These are phyloP conservation scores for Mucor ambiguus DNA, from an alignment of 371 early-diverging fungal genomes.

Conservation along the genomic window DNA sequence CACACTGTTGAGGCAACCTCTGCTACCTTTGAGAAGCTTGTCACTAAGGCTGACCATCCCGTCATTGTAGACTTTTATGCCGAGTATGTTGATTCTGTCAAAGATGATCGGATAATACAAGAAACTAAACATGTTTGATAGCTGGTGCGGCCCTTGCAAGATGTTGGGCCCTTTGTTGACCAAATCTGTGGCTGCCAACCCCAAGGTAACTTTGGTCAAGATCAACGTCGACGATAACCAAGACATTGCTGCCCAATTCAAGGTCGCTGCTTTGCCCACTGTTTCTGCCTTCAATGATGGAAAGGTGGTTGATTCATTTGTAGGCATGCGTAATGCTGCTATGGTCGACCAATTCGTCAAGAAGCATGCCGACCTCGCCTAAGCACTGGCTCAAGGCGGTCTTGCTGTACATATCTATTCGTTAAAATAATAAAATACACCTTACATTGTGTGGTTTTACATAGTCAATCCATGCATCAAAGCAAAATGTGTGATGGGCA, in stretches of 20 bases:
- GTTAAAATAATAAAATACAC: not conserved
- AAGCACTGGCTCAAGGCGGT: too few species aligned
- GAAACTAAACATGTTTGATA: slow-evolving; percentile 17
- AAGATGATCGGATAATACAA: too few species aligned
- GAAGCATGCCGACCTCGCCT: slow-evolving; percentile 38
- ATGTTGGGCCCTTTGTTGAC: slow-evolving; percentile 70
- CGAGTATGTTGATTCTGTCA: slow-evolving; percentile 43
- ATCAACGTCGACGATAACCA: slow-evolving; percentile 68
- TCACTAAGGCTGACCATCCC: slow-evolving; percentile 59
- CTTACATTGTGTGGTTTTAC: not conserved
- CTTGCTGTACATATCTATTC: not conserved
- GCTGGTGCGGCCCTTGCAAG: slow-evolving; percentile 87
- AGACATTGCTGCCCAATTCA: slow-evolving; percentile 62
- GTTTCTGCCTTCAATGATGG: slow-evolving; percentile 72
- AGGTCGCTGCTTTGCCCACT: slow-evolving; percentile 76
- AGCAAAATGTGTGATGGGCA: too few species aligned
- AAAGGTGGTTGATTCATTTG: slow-evolving; percentile 62
- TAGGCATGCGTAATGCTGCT: slow-evolving; percentile 60
- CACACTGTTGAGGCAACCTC: slow-evolving; percentile 53
- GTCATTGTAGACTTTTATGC: slow-evolving; percentile 86
- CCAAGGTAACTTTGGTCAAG: slow-evolving; percentile 71
- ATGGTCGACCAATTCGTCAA: slow-evolving; percentile 63
- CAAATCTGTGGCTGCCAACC: slow-evolving; percentile 61
- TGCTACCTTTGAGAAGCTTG: slow-evolving; percentile 51
- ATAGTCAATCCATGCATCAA: not conserved